These are phyloP conservation scores for Claviceps africana DNA, from an alignment of 2,329 filamentous ascomycete genomes.

Conservation along the genomic window DNA sequence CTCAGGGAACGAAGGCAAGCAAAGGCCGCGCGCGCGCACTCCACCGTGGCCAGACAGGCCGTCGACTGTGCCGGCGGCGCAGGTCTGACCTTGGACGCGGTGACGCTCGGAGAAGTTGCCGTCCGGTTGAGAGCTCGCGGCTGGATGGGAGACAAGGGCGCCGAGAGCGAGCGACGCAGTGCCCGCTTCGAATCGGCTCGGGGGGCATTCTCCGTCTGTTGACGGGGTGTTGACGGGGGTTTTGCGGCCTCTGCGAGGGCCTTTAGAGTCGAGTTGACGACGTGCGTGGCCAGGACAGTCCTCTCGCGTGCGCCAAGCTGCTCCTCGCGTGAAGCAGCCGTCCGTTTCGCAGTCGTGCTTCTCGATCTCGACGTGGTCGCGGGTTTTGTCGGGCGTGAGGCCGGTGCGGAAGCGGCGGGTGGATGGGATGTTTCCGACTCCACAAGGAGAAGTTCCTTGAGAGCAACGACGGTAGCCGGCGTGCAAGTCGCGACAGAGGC, in stretches of 20 bases:
- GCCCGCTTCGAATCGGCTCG: constrained; percentile 25
- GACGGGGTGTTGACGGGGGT: constrained; percentile 20
- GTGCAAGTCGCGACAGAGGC: constrained; percentile 40
- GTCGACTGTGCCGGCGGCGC: constrained; percentile 20
- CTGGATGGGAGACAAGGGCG: constrained; percentile 47
- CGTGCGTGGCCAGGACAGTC: constrained; percentile 54
- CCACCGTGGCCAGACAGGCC: constrained; percentile 43
- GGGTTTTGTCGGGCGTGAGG: constrained; percentile 15
- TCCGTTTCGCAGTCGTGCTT: constrained; percentile 9
- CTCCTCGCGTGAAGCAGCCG: constrained; percentile 13
- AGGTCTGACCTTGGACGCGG: constrained; percentile 19
- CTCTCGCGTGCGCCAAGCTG: constrained; percentile 34
- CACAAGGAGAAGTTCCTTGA: constrained; percentile 32
- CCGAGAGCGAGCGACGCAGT: constrained; percentile 40
- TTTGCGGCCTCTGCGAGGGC: constrained; percentile 54
- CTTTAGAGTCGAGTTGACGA: constrained; percentile 59
- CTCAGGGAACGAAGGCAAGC: constrained; percentile 46
- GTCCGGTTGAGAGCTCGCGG: constrained; percentile 47
- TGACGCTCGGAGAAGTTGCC: constrained; percentile 34
- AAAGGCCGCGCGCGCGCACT: constrained; percentile 58
- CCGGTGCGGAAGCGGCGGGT: constrained; percentile 14
- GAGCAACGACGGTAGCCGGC: constrained; percentile 29
- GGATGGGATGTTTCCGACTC: constrained; percentile 17
- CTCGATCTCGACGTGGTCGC: constrained; percentile 14
- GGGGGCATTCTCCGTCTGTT: constrained; percentile 19